Evolutionary conservation across 805 yeast species (phyloP), one percentile per base, ranked within the genome.

Genomic region (Clavispora asparagi): DNA sequence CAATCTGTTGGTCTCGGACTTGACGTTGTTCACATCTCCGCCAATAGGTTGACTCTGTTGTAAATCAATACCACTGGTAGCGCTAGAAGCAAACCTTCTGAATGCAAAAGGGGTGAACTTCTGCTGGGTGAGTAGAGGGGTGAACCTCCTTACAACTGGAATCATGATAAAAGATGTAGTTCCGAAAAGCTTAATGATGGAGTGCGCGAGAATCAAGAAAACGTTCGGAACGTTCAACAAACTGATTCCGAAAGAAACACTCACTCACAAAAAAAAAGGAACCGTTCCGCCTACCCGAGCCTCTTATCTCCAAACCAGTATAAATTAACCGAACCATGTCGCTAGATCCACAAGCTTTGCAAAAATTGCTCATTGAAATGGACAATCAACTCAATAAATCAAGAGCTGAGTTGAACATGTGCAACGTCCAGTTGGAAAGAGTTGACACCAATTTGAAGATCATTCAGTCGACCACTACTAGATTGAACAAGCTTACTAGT

Each of bases 1-100:
- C 37, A 85, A 65, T 56, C 86, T 72, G 61, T 85, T 87, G 4
- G 94, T 78, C 53, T 85, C 89, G 0, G 87, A 68, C 43, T 62
- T 60, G 23, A 68, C 53, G 52, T 81, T 84, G 46, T 73, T 69
- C 55, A 39, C 47, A 32, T 52, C 52, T 14, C 56, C 56, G 26
- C 83, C 88, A 2, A 76, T 52, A 1, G 81, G 65, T 26, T 27
- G 41, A 11, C 13, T 33, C 12, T 16, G 37, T 17, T 16, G 37
- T 6, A 33, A 33, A 6, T 33, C 37, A 10, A 16, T 17, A 17
- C 25, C 6, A 33, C 37, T 25, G 9, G 37, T 11, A 17, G 37
- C 37, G 11, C 16, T 33, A 33, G 37, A 33, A 33, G 37, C 37
- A 11, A 17, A 10, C 6, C 25, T 33, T 33, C 37, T 33, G 6